Percentiles rank a stretch among this genome's conserved stretches.
Evolutionary conservation across 2,329 filamentous ascomycete species (phyloP).

Genomic region (Aspergillus caelatus): DNA sequence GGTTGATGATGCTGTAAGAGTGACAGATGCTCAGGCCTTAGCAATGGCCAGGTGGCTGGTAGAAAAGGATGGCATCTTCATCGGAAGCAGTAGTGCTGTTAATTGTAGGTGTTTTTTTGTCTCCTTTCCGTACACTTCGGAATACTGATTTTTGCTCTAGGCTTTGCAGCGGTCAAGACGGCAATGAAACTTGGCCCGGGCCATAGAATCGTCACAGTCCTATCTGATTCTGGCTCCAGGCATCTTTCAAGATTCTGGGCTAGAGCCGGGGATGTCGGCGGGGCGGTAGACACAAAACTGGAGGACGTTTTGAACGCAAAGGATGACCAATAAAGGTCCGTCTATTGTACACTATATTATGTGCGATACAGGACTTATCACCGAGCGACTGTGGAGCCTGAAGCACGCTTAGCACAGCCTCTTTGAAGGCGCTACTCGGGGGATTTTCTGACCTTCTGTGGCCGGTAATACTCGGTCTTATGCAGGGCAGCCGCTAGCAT

Average conservation of each 20-base stretch:
- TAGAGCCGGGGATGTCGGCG: constrained; percentile 51
- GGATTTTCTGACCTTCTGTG: neutral
- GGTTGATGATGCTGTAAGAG: constrained; percentile 85
- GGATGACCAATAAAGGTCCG: constrained; percentile 30
- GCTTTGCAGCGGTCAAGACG: constrained; percentile 51
- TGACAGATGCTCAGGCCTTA: constrained; percentile 86
- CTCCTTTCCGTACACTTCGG: constrained; percentile 15
- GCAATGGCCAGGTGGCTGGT: constrained; percentile 96
- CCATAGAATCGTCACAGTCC: constrained; percentile 51
- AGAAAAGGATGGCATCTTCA: constrained; percentile 91
- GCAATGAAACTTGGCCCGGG: constrained; percentile 51
- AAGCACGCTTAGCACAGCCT: neutral
- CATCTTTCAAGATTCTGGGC: constrained; percentile 58
- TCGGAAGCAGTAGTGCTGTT: constrained; percentile 93
- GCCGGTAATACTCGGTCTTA: neutral
- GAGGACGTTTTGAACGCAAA: constrained; percentile 49
- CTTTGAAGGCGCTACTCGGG: neutral
- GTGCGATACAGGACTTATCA: neutral
- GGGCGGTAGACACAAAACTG: constrained; percentile 47
- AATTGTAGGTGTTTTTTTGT: constrained; percentile 67
- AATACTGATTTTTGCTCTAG: constrained; percentile 31
- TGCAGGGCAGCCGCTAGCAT: neutral
- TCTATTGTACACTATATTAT: neutral
- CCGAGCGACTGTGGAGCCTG: neutral
- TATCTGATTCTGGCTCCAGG: constrained; percentile 54